Percentiles rank a stretch among this genome's conserved stretches.
Evolutionary conservation across 805 yeast species (phyloP).

Genomic region (Candida awuae): DNA sequence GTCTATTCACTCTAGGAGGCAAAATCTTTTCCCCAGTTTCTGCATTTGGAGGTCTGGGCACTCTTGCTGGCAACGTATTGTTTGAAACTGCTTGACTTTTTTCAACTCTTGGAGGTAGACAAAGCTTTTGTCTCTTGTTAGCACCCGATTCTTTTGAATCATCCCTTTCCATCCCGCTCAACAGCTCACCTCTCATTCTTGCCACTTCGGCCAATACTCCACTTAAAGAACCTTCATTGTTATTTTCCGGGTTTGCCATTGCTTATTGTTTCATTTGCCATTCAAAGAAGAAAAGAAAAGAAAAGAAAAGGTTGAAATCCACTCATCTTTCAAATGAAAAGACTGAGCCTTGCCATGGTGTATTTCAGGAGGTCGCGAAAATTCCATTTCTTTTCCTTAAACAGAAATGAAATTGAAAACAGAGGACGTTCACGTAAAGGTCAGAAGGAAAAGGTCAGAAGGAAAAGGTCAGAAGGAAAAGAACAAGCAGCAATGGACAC

Average conservation of each 20-base stretch:
- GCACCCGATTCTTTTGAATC: neutral
- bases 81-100: neutral
- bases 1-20: no score
- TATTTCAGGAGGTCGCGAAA: no score
- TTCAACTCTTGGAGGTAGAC: slow-evolving; percentile 1
- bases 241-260: neutral
- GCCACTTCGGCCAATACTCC: slow-evolving; percentile 5
- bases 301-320: no score
- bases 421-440: no score
- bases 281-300: no score
- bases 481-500: no score
- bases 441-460: no score
- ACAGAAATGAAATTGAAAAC: neutral
- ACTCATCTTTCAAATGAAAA: no score
- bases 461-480: no score
- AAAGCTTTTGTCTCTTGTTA: slow-evolving; percentile 4
- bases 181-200: slow-evolving; percentile 1
- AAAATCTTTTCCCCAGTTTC: no score
- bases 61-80: slow-evolving; percentile 6
- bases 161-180: neutral
- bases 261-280: neutral
- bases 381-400: neutral
- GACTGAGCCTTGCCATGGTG: no score
- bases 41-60: neutral
- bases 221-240: no score